phyloP scores from a whole-genome alignment of 768 basidiomycete species.

The Mrakia blollopis region DNA sequence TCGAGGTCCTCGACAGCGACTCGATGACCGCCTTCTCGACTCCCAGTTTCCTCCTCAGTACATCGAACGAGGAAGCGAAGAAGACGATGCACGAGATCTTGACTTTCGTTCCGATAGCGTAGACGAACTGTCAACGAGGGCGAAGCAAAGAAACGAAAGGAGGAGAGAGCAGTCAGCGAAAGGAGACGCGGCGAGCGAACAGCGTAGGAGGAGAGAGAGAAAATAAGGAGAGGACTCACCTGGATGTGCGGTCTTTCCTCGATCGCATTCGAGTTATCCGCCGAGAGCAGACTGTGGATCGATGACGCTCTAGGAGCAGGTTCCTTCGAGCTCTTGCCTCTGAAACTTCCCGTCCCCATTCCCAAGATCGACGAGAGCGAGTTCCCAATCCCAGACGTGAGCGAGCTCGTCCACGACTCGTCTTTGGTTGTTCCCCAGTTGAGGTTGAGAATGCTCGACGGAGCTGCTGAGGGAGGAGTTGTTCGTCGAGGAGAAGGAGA shows the following conservation, averaged over 20 bases:
- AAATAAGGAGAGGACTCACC: constrained; percentile 47
- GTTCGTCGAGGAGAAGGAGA: neutral
- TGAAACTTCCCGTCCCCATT: constrained; percentile 39
- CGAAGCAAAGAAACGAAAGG: neutral
- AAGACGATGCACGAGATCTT: constrained; percentile 77
- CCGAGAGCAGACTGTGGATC: constrained; percentile 8
- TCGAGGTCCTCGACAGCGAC: constrained; percentile 57
- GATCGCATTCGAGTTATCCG: constrained; percentile 48
- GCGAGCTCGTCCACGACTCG: constrained; percentile 55
- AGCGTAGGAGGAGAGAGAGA: too few relatives aligned
- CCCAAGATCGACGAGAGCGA: constrained; percentile 60
- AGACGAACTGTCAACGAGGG: constrained; percentile 47
- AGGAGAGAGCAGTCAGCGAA: too few relatives aligned
- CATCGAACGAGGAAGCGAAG: constrained; percentile 74
- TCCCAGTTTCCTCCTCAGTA: constrained; percentile 60
- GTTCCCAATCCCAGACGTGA: constrained; percentile 55
- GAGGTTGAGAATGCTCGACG: constrained; percentile 43
- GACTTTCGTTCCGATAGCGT: constrained; percentile 65
- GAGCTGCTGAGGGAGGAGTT: constrained; percentile 15
- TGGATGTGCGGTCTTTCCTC: constrained; percentile 77
- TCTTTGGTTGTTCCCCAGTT: constrained; percentile 51
- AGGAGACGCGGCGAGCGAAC: neutral
- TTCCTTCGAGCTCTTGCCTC: constrained; percentile 37
- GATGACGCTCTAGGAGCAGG: constrained; percentile 48
- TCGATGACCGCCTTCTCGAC: constrained; percentile 58